Evolutionary conservation across 1,139 yeast species (phyloP), one percentile per base, ranked within the genome.

Genomic region (Candida labiduridarum): DNA sequence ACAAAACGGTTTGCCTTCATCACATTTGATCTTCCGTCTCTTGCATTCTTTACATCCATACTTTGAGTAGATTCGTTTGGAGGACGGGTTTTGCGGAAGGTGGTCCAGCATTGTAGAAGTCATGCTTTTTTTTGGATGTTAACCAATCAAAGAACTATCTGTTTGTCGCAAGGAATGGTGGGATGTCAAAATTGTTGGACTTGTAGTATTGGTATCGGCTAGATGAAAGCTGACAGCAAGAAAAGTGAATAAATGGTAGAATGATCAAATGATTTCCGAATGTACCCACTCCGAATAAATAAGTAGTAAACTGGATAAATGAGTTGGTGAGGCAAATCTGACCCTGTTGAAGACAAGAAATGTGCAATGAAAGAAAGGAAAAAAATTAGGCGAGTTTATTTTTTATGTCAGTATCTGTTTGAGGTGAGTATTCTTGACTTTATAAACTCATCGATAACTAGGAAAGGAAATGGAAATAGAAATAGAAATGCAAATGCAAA

Each of bases 1-100:
- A 58, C 89, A 84, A 41, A 62, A 64, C 1, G 87, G 87, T 54
- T 81, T 80, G 1, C 71, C 72, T 59, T 84, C 89, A 60, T 83
- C 87, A 61, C 89, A 84, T 61, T 72, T 72, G 48, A 72, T 71
- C 50, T 73, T 73, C 15, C 78, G 60, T 47, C 78, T 59, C 51
- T 73, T 73, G 52, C 78, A 73, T 54, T 73, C 78, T 44, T 70
- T 58, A 54, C 78, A 73, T 1, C 78, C 78, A 19, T 64, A 65
- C 48, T 70, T 72, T 54, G 72, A 68, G 53, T 73, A 73, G 29
- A 64, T 49, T 35, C 61, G 39, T 34, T 58, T 58, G 16, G 41
- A 38, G 31, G 22, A 19, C 12, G 30, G 41, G 31, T 22, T 38
- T 12, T 38, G 41, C 10, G 41, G 30, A 25, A 22, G 22, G n/a